Evolutionary conservation across 2,329 filamentous ascomycete species (phyloP), one percentile per base, ranked within the genome.

Genomic region (Chaetoscypha palmicola): DNA sequence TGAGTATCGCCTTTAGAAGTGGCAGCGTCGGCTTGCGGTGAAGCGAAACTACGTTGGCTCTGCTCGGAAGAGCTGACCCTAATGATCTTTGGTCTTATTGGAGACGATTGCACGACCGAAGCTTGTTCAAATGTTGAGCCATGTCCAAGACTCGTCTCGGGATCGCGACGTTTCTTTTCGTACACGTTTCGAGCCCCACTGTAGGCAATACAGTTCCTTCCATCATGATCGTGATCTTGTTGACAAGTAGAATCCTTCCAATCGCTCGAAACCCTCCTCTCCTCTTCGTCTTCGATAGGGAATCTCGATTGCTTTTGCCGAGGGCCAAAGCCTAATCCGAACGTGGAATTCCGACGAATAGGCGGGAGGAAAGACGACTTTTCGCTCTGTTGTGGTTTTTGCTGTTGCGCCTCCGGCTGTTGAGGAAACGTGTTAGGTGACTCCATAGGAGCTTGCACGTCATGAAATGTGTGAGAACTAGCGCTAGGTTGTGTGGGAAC

Each of bases 281-380:
- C 56, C 14, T 55, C 53, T 19, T 58, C 56, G 30, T 46, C 40
- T 9, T 58, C 54, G 44, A 54, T 50, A 19, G 57, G 45, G 36
- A 58, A 56, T 41, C 54, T 53, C 44, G 49, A 48, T 41, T 55
- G 51, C 49, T 59, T 50, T 48, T 57, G 41, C 49, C 58, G 48
- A 41, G 60, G 46, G 44, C 56, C 50, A 56, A 64, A 57, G 45
- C 58, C 47, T n/a, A 69, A 54, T 32, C 71, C 72, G 58, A 81
- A 76, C 3, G 73, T 75, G 12, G 77, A 80, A 11, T 68, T 70
- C 23, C 75, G 68, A 35, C 75, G 69, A 46, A 81, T 78, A 1
- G 74, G 75, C 2, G 78, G 77, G 28, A 82, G 60, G 49, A 81
- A 81, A 1, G 53, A 51, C 4, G 51, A 20, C 10, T 30, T 43